Base-by-base conservation (phyloP, 805 yeast species). In the Yamadazyma akitaensis region DNA sequence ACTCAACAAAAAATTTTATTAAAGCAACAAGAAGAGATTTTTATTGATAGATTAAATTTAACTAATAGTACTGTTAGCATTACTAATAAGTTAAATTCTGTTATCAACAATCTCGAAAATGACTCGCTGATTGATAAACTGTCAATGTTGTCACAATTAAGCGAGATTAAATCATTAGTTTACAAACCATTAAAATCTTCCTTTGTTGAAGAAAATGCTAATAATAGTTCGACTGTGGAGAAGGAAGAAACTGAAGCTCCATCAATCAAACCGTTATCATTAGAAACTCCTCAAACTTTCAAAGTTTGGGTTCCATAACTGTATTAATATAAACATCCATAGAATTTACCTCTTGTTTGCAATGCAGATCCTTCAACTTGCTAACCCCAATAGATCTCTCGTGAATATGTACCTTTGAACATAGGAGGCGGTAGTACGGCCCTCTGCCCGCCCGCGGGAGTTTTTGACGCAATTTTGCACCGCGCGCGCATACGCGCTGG, bases 31-130 rank as follows among this genome's bases (percentile, higher is more conserved):
- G 85, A 82, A 54, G 88, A 83, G 51, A 59, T 83, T 6, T 78
- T 84, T 52, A 61, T 84, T 40, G 89, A 85, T 54, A 69, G 89
- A 47, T 60, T 87, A 31, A 75, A 86, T n/a, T 72, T 86, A 53
- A 75, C 84, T 37, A 82, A 81, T 57, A 72, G 81, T 14, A 77
- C 88, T 1, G 66, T 74, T 16, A 56, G 69, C 2, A 70, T 84
- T 4, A 65, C 80, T 38, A 60, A 70, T 34, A 84, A 79, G 55
- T 60, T 82, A 39, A 61, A 63, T 39, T 70, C 68, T 32, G 67
- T 67, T 3, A 55, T 70, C 34, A 43, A 51, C 6, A 44, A 46
- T 16, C 31, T 58, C n/a, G 55, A 53, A 34, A 44, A 46, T 8
- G 43, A 46, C 11, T 30, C n/a, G 11, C 46, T 34, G 6, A 45